Conservation (phyloP, 345 rosid species). For the Punica granatum region DNA sequence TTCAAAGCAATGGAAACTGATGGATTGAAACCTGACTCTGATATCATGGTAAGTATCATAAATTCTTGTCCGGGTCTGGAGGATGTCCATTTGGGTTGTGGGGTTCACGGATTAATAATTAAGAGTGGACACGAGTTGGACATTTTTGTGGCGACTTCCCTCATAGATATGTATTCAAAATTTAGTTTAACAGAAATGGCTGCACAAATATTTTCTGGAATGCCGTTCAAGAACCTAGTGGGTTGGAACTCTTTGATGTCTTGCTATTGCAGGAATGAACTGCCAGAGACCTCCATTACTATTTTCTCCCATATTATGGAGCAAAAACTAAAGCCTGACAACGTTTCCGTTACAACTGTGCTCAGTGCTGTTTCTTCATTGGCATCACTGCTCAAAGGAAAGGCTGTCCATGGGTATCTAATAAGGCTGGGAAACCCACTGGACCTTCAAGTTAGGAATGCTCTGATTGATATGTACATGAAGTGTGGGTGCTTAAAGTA, state of each 20-base stretch:
- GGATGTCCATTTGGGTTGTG: conserved; percentile 33
- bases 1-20: conserved; percentile 41
- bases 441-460: conserved; percentile 54
- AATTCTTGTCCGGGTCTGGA: conserved; percentile 49
- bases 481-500: conserved; percentile 63
- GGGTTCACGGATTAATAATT: conserved; percentile 44
- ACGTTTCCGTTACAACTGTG: conserved; percentile 54
- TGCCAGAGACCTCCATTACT: conserved; percentile 46
- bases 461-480: conserved; percentile 72
- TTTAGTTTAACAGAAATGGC: conserved; percentile 52
- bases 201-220: conserved; percentile 35
- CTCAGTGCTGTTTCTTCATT: conserved; percentile 61
- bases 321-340: conserved; percentile 46
- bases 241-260: conserved; percentile 76
- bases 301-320: conserved; percentile 34
- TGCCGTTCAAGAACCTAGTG: conserved; percentile 49
- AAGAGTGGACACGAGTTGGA: conserved; percentile 46
- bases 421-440: conserved; percentile 31
- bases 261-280: conserved; percentile 53
- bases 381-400: conserved; percentile 58
- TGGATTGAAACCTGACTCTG: conserved; percentile 51
- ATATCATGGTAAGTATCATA: conserved; percentile 48
- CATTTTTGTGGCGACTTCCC: conserved; percentile 58
- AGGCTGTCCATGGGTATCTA: conserved; percentile 55
- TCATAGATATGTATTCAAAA: conserved; percentile 75